Evolutionary conservation across 345 rosid genomes (phyloP).

Genomic region (Sisymbrium altissimum): DNA sequence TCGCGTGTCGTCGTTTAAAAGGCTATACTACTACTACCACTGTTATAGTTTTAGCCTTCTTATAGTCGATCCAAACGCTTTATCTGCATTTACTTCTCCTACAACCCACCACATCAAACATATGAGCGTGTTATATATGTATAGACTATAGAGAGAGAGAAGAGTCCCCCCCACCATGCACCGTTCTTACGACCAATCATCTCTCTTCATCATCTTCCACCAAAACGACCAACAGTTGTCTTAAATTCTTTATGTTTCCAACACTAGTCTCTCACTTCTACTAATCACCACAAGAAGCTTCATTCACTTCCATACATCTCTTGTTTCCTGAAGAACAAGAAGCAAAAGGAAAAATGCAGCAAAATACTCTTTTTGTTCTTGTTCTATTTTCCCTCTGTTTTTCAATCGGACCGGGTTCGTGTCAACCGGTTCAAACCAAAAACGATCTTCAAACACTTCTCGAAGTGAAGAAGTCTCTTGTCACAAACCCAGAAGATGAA

Average conservation of each 20-base stretch:
- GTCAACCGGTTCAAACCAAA: slow-evolving; percentile 1
- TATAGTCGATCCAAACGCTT: slow-evolving; percentile 4
- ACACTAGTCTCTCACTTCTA: background rate
- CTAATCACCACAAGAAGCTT: background rate
- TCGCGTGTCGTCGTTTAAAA: slow-evolving; percentile 13
- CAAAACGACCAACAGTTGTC: slow-evolving; percentile 13
- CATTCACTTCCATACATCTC: background rate
- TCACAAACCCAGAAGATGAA: slow-evolving; percentile 36
- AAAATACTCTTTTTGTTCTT: background rate
- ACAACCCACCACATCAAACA: slow-evolving; percentile 6
- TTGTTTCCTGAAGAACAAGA: background rate
- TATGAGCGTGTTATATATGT: background rate
- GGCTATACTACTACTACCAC: background rate
- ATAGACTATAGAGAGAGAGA: background rate
- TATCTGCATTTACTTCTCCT: slow-evolving; percentile 29
- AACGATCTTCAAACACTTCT: slow-evolving; percentile 22
- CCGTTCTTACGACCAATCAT: slow-evolving; percentile 24
- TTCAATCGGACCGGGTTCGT: background rate
- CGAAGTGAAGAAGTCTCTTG: slow-evolving; percentile 40
- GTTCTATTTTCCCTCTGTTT: slow-evolving; percentile 19
- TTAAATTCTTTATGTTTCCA: slow-evolving; percentile 15
- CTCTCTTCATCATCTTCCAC: background rate
- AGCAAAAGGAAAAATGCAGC: slow-evolving; percentile 7
- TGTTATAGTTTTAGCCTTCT: background rate
- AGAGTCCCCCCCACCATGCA: slow-evolving; percentile 25